phyloP scores from a whole-genome alignment of 768 basidiomycete genomes.

The Steccherinum ochraceum region DNA sequence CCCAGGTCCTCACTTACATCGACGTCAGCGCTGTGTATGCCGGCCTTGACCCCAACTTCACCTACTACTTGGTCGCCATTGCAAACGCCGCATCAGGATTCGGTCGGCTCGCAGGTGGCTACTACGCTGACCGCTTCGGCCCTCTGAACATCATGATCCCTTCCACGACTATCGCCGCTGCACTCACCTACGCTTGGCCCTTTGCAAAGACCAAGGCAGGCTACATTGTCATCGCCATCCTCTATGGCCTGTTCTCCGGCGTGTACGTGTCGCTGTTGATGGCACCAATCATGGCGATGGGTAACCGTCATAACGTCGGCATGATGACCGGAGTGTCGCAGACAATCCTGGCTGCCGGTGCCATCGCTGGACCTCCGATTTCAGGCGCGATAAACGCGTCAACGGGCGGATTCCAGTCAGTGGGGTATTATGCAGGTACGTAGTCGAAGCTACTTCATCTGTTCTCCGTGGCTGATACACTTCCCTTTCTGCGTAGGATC shows the following conservation, averaged over 20 bases:
- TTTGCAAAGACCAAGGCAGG: slow-evolving; percentile 38
- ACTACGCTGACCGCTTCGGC: slow-evolving; percentile 49
- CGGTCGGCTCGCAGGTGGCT: slow-evolving; percentile 52
- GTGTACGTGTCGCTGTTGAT: slow-evolving; percentile 50
- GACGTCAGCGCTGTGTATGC: slow-evolving; percentile 45
- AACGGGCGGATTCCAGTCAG: slow-evolving; percentile 45
- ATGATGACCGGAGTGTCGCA: slow-evolving; percentile 58
- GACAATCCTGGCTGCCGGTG: slow-evolving; percentile 54
- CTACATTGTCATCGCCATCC: slow-evolving; percentile 45
- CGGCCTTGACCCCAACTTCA: slow-evolving; percentile 43
- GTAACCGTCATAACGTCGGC: slow-evolving; percentile 54
- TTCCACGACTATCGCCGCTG: slow-evolving; percentile 46
- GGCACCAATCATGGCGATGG: slow-evolving; percentile 56
- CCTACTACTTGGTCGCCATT: slow-evolving; percentile 63
- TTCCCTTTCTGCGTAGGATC: slow-evolving; percentile 20
- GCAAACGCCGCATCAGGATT: slow-evolving; percentile 62
- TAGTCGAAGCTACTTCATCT: not conserved
- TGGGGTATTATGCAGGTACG: slow-evolving; percentile 10
- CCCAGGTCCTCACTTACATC: slow-evolving; percentile 59
- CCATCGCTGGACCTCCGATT: slow-evolving; percentile 64
- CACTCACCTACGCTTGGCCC: slow-evolving; percentile 69
- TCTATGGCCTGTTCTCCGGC: slow-evolving; percentile 65
- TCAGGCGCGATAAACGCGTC: slow-evolving; percentile 57
- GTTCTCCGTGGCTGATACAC: not conserved
- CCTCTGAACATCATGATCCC: slow-evolving; percentile 65